Percentiles rank a stretch among this genome's conserved stretches.
Conservation (phyloP, 1,284 basidiomycete genomes). For the Sphaerobolus stellatus region DNA sequence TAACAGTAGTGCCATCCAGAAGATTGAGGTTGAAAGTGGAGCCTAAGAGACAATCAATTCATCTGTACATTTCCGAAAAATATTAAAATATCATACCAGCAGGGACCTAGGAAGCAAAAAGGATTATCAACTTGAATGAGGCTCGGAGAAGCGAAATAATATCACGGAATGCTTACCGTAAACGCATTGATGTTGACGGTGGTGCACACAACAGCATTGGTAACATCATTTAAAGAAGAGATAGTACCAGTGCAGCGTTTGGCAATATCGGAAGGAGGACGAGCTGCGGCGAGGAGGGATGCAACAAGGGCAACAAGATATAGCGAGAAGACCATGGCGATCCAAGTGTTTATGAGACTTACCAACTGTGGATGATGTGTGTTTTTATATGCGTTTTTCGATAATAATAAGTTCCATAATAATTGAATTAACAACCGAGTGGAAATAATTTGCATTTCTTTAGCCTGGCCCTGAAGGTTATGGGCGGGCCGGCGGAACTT, state of each 20-base stretch:
- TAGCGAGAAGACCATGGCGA: background rate
- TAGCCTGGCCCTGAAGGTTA: too few species aligned
- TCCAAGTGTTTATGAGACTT: too few species aligned
- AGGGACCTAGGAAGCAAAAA: background rate
- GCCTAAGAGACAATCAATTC: background rate
- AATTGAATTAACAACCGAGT: too few species aligned
- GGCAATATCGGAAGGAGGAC: background rate
- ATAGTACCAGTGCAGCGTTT: conserved; percentile 38
- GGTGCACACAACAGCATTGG: conserved; percentile 43
- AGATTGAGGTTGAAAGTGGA: conserved; percentile 35
- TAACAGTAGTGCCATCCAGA: conserved; percentile 44
- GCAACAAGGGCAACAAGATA: background rate
- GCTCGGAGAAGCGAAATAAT: background rate
- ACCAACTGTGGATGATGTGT: too few species aligned
- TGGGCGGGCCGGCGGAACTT: too few species aligned
- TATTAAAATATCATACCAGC: background rate
- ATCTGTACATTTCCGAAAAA: background rate
- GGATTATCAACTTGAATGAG: background rate
- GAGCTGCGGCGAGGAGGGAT: background rate
- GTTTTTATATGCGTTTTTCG: too few species aligned
- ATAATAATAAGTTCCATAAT: too few species aligned
- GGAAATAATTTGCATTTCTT: too few species aligned
- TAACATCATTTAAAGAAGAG: conserved; percentile 42
- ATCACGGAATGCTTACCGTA: conserved; percentile 36
- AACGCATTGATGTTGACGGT: conserved; percentile 49